Percentiles rank a stretch among this genome's conserved stretches.
Evolutionary conservation across 78 protist species (phyloP).

Genomic region (Speleostelium caveatum): DNA sequence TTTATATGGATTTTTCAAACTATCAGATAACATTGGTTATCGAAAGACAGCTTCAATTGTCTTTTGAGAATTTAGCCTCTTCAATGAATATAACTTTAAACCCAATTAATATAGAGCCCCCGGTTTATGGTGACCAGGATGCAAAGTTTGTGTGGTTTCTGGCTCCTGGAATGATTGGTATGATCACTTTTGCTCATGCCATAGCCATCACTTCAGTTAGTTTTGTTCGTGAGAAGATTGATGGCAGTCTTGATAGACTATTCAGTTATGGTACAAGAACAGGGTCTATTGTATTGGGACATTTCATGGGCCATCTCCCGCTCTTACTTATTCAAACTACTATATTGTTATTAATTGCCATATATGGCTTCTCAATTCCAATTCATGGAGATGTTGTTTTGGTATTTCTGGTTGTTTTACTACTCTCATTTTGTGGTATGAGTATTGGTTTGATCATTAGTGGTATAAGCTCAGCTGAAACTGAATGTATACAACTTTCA

Average conservation of each 20-base stretch:
- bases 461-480: slow-evolving; percentile 21
- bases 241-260: slow-evolving; percentile 69
- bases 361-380: slow-evolving; percentile 29
- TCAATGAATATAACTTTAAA: neutral
- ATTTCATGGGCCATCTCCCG: slow-evolving; percentile 29
- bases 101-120: slow-evolving; percentile 12
- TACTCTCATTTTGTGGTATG: slow-evolving; percentile 41
- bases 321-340: slow-evolving; percentile 39
- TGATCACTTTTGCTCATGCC: slow-evolving; percentile 33
- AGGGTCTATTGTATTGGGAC: slow-evolving; percentile 11
- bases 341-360: slow-evolving; percentile 19
- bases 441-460: slow-evolving; percentile 33
- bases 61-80: slow-evolving; percentile 2
- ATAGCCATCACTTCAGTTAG: slow-evolving; percentile 36
- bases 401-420: slow-evolving; percentile 24
- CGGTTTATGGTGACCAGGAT: slow-evolving; percentile 49
- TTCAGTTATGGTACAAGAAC: slow-evolving; percentile 46
- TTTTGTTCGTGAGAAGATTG: slow-evolving; percentile 51
- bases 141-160: slow-evolving; percentile 59
- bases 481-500: slow-evolving; percentile 75
- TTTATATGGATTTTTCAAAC: slow-evolving; percentile 45
- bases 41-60: slow-evolving; percentile 2
- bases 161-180: slow-evolving; percentile 74
- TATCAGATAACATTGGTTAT: slow-evolving; percentile 34
- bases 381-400: slow-evolving; percentile 47